Evolutionary conservation across 1,139 yeast species (phyloP), one percentile per base, ranked within the genome.

Genomic region (Hansenula sp.): DNA sequence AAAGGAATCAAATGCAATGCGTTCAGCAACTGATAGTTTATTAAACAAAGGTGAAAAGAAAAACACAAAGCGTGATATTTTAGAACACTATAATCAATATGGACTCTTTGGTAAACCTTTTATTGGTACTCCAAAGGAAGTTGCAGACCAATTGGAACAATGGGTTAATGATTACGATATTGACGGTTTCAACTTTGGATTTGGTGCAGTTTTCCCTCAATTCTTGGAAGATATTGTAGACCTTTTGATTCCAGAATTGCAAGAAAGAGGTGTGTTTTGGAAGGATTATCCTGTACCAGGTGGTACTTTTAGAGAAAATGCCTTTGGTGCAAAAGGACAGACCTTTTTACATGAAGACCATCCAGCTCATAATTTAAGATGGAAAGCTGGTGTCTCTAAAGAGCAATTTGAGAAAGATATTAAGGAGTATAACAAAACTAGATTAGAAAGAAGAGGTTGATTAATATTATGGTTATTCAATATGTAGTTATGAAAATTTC

Each of bases 361-460:
- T 40, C 66, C 66, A 17, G 65, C 65, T 8, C 44, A 61, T 45
- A 46, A 54, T 8, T 50, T 61, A 25, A 59, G 67, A 51, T 63
- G 68, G 68, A 57, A 52, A 39, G 47, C 54, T 10, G 62, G 55
- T 16, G 57, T 53, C 34, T 39, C 61, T 2, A 55, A 52, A 41
- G 64, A 60, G 39, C 62, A 61, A n/a, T 61, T 61, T 45, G 65
- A 62, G 43, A 30, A 30, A 20, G 14, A 19, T 13, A 3, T 30
- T 4, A 6, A 19, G 17, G 32, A 19, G 17, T 31, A 31, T 14
- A 10, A 31, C 4, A 3, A 12, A 3, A 6, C 13, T 4, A 20
- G 33, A 21, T 4, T 31, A 7, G 33, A n/a, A 3, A 31, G 26
- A 31, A 20, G 33, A 21, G 33, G 19, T 17, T 18, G 21, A 16